Percentiles rank a stretch among this genome's conserved stretches.
phyloP scores from a whole-genome alignment of 495 filamentous ascomycete species.

The Xylaria cubensis region DNA sequence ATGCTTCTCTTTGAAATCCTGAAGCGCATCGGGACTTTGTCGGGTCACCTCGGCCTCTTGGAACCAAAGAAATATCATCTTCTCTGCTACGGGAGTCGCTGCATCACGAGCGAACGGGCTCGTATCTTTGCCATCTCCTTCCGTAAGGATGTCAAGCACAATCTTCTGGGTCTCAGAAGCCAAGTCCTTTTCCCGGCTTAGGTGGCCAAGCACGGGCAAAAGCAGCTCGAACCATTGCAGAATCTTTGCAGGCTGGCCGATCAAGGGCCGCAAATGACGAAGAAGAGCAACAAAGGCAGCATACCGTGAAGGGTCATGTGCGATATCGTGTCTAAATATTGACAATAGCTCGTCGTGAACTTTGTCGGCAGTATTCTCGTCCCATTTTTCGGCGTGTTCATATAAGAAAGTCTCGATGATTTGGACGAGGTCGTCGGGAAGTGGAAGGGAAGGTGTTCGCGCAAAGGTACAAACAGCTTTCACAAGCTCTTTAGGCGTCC shows the following conservation, averaged over 20 bases:
- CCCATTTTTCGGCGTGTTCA: conserved; percentile 59
- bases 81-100: conserved; percentile 55
- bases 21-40: conserved; percentile 47
- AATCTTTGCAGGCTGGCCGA: conserved; percentile 59
- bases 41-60: conserved; percentile 55
- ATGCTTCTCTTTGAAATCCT: conserved; percentile 62
- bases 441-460: conserved; percentile 58
- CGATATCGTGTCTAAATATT: conserved; percentile 64
- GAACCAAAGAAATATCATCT: conserved; percentile 66
- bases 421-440: conserved; percentile 65
- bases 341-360: conserved; percentile 70
- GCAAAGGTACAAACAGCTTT: conserved; percentile 64
- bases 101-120: conserved; percentile 47
- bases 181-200: conserved; percentile 64
- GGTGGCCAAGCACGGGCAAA: conserved; percentile 62
- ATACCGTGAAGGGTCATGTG: conserved; percentile 58
- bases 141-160: conserved; percentile 63
- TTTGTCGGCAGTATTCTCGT: conserved; percentile 65
- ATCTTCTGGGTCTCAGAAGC: conserved; percentile 63
- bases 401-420: conserved; percentile 67
- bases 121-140: conserved; percentile 60
- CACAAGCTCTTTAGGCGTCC: conserved; percentile 66
- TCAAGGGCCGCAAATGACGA: conserved; percentile 62
- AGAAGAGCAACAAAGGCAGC: conserved; percentile 68
- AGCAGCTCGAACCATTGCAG: conserved; percentile 73